These are phyloP conservation scores for Thermothielavioides terrestris DNA, from an alignment of 495 filamentous ascomycete genomes.

Conservation along the genomic window DNA sequence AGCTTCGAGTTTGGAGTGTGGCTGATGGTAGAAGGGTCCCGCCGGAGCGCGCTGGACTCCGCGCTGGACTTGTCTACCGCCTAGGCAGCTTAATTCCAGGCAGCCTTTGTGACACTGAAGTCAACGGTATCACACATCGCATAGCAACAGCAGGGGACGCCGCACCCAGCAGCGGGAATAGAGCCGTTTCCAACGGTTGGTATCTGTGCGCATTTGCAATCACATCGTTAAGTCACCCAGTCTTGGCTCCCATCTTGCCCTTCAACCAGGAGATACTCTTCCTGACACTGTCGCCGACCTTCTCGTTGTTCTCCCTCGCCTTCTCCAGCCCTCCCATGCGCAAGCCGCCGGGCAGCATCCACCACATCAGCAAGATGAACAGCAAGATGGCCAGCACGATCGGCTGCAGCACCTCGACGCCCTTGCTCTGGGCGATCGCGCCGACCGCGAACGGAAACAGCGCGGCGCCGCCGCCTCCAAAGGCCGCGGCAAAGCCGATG, in stretches of 20 bases:
- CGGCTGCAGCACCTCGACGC: constrained; percentile 71
- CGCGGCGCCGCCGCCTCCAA: constrained; percentile 71
- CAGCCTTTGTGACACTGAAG: too few species aligned
- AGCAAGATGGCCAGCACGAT: constrained; percentile 60
- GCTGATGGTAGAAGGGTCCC: too few species aligned
- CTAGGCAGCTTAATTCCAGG: too few species aligned
- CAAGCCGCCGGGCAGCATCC: constrained; percentile 23
- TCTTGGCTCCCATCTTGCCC: neutral
- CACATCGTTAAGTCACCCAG: too few species aligned
- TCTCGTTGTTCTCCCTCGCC: constrained; percentile 24
- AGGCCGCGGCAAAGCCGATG: constrained; percentile 75
- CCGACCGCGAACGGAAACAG: constrained; percentile 79
- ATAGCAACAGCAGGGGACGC: too few species aligned
- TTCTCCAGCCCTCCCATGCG: constrained; percentile 25
- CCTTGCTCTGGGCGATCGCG: constrained; percentile 70
- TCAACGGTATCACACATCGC: too few species aligned
- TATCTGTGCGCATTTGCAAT: too few species aligned
- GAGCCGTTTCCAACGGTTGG: neutral
- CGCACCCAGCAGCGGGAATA: too few species aligned
- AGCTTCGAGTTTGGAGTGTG: too few species aligned
- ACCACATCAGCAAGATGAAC: constrained; percentile 51
- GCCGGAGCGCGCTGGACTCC: too few species aligned
- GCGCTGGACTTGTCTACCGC: too few species aligned
- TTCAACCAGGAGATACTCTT: constrained; percentile 10
- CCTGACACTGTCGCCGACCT: constrained; percentile 19